Percentiles rank a stretch among this genome's conserved stretches.
Evolutionary conservation across 768 basidiomycete species (phyloP).

Genomic region (Pisolithus albus): DNA sequence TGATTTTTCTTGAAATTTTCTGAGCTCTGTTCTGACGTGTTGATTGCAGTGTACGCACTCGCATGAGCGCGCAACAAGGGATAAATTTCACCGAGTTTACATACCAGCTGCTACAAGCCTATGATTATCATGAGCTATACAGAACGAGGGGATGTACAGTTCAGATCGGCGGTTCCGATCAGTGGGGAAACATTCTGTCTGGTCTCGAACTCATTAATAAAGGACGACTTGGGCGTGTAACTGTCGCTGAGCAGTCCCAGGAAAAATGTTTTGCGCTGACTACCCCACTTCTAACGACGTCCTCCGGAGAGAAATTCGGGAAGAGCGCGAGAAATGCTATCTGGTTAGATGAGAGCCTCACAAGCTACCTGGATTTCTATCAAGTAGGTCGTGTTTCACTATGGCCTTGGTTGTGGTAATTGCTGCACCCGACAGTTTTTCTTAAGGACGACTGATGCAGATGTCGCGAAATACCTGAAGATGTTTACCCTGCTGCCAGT

Average conservation of each 20-base stretch:
- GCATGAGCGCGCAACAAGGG: constrained; percentile 73
- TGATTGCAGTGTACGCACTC: constrained; percentile 63
- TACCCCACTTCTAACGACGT: constrained; percentile 87
- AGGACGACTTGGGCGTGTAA: constrained; percentile 16
- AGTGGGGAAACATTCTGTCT: constrained; percentile 96
- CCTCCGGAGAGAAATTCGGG: constrained; percentile 91
- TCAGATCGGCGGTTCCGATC: constrained; percentile 95
- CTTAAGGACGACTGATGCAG: constrained; percentile 69
- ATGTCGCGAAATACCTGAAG: constrained; percentile 72
- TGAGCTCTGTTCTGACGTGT: constrained; percentile 4
- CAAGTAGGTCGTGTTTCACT: constrained; percentile 51
- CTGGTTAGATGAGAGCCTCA: constrained; percentile 75
- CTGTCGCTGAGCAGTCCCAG: constrained; percentile 7
- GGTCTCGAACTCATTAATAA: constrained; percentile 85
- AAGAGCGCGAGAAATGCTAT: constrained; percentile 96
- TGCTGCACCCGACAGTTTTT: constrained; percentile 62
- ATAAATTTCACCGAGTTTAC: constrained; percentile 99
- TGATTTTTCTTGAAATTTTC: neutral
- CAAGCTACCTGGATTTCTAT: constrained; percentile 90
- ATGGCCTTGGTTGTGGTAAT: neutral
- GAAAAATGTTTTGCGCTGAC: constrained; percentile 73
- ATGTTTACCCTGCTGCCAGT: constrained; percentile 74
- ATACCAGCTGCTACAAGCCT: constrained; percentile 95
- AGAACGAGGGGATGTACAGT: constrained; percentile 62
- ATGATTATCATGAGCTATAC: constrained; percentile 83